Evolutionary conservation across 1,284 basidiomycete genomes (phyloP).

Genomic region (Trametes pubescens): DNA sequence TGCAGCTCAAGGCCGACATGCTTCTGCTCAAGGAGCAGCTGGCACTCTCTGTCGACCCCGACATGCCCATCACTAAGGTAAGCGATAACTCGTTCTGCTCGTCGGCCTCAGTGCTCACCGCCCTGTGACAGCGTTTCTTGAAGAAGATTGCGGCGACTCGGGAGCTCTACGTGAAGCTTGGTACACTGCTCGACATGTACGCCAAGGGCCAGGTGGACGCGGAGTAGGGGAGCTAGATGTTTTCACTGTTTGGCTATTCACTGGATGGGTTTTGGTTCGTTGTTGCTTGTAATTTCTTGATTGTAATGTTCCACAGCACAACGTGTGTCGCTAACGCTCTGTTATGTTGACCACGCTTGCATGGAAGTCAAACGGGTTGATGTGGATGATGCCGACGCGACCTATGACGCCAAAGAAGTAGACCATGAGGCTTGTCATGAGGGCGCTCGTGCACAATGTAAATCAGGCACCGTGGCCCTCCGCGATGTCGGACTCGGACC

Average conservation of each 20-base stretch:
- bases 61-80: slow-evolving; percentile 12
- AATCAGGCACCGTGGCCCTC: not conserved
- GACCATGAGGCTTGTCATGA: not conserved
- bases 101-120: not conserved
- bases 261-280: not conserved
- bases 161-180: slow-evolving; percentile 11
- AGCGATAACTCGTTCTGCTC: not conserved
- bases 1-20: slow-evolving; percentile 21
- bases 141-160: slow-evolving; percentile 17
- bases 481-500: too few relatives aligned
- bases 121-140: slow-evolving; percentile 9
- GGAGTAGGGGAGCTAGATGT: not conserved
- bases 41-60: slow-evolving; percentile 13
- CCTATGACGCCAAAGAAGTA: not conserved
- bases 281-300: not conserved
- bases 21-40: slow-evolving; percentile 13
- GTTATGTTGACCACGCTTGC: too few relatives aligned
- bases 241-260: not conserved
- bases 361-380: too few relatives aligned
- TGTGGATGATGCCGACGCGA: not conserved
- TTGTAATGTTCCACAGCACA: not conserved
- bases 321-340: too few relatives aligned
- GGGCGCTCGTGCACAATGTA: not conserved
- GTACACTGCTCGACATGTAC: slow-evolving; percentile 6
- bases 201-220: slow-evolving; percentile 5